These are phyloP conservation scores for Colletotrichum sp. DNA, from an alignment of 2,329 filamentous ascomycete genomes.

Conservation along the genomic window DNA sequence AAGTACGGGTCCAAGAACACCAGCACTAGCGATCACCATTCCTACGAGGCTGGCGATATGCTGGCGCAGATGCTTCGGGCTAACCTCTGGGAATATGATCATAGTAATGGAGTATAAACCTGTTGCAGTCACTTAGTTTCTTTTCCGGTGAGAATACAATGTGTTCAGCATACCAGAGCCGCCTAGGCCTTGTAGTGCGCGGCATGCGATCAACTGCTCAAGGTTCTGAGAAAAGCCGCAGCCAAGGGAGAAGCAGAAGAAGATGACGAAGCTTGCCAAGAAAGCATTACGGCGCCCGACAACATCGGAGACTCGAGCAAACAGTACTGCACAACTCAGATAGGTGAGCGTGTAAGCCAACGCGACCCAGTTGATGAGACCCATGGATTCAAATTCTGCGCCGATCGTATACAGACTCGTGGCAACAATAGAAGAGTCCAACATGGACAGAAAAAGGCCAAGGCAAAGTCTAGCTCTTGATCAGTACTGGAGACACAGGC, in stretches of 20 bases:
- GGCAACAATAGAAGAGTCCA: conserved; percentile 66
- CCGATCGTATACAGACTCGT: conserved; percentile 63
- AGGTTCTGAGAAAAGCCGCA: conserved; percentile 53
- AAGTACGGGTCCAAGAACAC: conserved; percentile 56
- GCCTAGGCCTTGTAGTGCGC: conserved; percentile 49
- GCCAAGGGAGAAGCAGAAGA: conserved; percentile 61
- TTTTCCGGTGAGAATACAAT: conserved; percentile 1
- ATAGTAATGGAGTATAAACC: conserved; percentile 62
- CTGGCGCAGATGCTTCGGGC: conserved; percentile 42
- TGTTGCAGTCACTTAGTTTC: conserved; percentile 9
- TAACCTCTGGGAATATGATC: conserved; percentile 58
- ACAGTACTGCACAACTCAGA: conserved; percentile 60
- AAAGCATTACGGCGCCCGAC: conserved; percentile 59
- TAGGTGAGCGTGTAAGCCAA: conserved; percentile 62
- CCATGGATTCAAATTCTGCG: conserved; percentile 50
- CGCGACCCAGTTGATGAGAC: conserved; percentile 58
- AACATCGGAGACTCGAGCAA: conserved; percentile 60
- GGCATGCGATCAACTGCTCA: conserved; percentile 45
- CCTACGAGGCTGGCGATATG: conserved; percentile 54
- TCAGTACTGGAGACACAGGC: neutral
- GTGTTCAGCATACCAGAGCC: conserved; percentile 46
- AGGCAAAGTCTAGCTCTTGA: conserved; percentile 44
- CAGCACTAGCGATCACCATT: conserved; percentile 51
- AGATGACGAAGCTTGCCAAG: conserved; percentile 54
- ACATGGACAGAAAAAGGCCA: conserved; percentile 61